phyloP scores from a whole-genome alignment of 2,329 filamentous ascomycete genomes.

The Emmonsiellopsis sp. region DNA sequence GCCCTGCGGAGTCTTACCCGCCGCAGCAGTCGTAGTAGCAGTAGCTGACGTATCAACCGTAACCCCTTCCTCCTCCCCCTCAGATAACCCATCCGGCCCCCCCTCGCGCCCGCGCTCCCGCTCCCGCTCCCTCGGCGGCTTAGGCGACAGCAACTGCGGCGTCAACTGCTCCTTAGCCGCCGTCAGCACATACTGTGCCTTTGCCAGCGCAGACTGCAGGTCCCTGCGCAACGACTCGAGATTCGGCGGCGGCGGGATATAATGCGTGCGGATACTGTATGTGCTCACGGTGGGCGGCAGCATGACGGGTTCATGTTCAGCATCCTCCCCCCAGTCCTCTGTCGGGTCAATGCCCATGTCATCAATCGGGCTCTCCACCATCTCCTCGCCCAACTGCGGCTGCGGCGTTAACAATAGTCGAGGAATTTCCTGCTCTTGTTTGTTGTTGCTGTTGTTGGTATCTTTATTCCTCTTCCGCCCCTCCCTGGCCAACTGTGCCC shows the following conservation, averaged over 20 bases:
- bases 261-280: conserved; percentile 76
- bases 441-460: conserved; percentile 15
- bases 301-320: conserved; percentile 60
- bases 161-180: conserved; percentile 29
- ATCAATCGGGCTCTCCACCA: conserved; percentile 45
- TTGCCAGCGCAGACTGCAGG: conserved; percentile 56
- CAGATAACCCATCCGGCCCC: conserved; percentile 22
- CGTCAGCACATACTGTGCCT: conserved; percentile 58
- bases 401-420: conserved; percentile 31
- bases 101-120: conserved; percentile 8
- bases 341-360: conserved; percentile 26
- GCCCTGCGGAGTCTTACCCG: conserved; percentile 40
- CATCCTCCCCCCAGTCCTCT: conserved; percentile 37
- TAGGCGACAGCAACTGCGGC: conserved; percentile 18
- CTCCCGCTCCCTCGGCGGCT: background rate
- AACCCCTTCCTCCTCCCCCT: conserved; percentile 36
- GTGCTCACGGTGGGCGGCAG: conserved; percentile 96
- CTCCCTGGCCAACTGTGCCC: conserved; percentile 68
- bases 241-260: conserved; percentile 74
- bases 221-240: conserved; percentile 66
- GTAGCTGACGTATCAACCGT: conserved; percentile 27
- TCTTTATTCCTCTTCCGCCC: conserved; percentile 37
- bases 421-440: conserved; percentile 28
- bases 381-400: conserved; percentile 29
- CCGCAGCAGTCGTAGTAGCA: conserved; percentile 11